Conservation (phyloP, 352 stramenopile genomes). For the Phytophthora sansomeana region DNA sequence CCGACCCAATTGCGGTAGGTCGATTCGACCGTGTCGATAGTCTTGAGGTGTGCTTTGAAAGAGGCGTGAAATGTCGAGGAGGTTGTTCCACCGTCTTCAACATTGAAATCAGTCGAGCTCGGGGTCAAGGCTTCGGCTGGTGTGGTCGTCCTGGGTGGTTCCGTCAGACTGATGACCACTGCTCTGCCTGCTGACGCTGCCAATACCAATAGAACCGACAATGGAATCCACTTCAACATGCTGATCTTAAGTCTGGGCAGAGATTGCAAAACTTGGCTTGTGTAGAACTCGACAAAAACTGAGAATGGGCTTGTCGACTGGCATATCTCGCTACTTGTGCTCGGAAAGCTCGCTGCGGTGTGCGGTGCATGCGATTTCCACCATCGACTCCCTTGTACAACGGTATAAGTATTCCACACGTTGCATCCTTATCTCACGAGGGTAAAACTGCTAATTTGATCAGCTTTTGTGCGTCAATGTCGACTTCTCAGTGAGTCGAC, state of each 20-base stretch:
- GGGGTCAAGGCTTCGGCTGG: not conserved
- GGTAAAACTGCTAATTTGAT: not conserved
- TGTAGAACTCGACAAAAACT: not conserved
- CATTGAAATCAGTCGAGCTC: not conserved
- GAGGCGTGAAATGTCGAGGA: not conserved
- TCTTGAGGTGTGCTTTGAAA: not conserved
- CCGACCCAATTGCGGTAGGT: not conserved
- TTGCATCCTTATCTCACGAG: not conserved
- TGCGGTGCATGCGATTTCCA: not conserved
- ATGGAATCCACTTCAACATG: not conserved
- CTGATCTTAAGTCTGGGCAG: not conserved
- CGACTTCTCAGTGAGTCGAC: too few species aligned
- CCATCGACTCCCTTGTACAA: not conserved
- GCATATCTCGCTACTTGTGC: not conserved
- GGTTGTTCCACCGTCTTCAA: not conserved
- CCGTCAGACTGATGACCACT: not conserved
- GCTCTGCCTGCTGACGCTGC: not conserved
- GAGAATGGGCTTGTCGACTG: not conserved
- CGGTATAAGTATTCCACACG: not conserved
- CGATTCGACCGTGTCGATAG: constrained; percentile 1
- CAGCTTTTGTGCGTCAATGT: not conserved
- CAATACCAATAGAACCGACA: not conserved
- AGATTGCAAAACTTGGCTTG: not conserved
- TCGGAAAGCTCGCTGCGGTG: not conserved
- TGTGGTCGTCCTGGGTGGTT: not conserved